Percentiles rank a stretch among this genome's conserved stretches.
phyloP scores from a whole-genome alignment of 2,329 filamentous ascomycete genomes.

The Colletotrichum viniferum region DNA sequence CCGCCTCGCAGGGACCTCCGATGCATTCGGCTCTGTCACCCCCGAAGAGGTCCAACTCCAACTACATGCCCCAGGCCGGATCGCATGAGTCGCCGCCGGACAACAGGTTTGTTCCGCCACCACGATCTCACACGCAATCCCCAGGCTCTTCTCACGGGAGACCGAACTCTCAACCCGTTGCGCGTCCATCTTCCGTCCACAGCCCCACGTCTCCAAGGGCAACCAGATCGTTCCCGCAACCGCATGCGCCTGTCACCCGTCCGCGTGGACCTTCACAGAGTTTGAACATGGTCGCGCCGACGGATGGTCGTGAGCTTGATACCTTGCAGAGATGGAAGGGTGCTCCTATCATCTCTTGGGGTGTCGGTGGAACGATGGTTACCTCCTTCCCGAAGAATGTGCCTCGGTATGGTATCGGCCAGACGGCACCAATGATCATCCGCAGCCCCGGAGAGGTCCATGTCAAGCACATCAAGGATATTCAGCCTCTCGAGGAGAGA shows the following conservation, averaged over 20 bases:
- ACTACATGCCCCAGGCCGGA: constrained; percentile 50
- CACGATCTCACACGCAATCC: constrained; percentile 67
- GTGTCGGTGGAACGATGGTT: constrained; percentile 80
- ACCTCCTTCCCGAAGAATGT: constrained; percentile 89
- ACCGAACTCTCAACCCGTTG: constrained; percentile 46
- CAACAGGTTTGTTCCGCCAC: constrained; percentile 57
- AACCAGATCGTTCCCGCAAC: constrained; percentile 21
- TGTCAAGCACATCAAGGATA: constrained; percentile 75
- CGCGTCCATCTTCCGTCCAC: constrained; percentile 60
- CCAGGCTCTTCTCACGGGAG: constrained; percentile 53
- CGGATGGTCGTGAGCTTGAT: constrained; percentile 73
- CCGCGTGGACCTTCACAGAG: constrained; percentile 58
- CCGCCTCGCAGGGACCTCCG: constrained; percentile 36
- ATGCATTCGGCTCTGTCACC: constrained; percentile 56
- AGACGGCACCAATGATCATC: constrained; percentile 76
- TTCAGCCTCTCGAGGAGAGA: constrained; percentile 73
- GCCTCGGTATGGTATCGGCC: constrained; percentile 81
- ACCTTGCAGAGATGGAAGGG: constrained; percentile 90
- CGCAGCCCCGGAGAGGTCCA: constrained; percentile 83
- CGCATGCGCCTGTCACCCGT: constrained; percentile 39
- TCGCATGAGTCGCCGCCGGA: constrained; percentile 28
- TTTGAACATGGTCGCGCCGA: constrained; percentile 65
- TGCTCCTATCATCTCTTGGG: constrained; percentile 84
- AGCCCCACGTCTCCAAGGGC: constrained; percentile 44
- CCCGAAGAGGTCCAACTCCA: constrained; percentile 57